Conservation (phyloP, 768 basidiomycete genomes). For the Pholiota molesta region DNA sequence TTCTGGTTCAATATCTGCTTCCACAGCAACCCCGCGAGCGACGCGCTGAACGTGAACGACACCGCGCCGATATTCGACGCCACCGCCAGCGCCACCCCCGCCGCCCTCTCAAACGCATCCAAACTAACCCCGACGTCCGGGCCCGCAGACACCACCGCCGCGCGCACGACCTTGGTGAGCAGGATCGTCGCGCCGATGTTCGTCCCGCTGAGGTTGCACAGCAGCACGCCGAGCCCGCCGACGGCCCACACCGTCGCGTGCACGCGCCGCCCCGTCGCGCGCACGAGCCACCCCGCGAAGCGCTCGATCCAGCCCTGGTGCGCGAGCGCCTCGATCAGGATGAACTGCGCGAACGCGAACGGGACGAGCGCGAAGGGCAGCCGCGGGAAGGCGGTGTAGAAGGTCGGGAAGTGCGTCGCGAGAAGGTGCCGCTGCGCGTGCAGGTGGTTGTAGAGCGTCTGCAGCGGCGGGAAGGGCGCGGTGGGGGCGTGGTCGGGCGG, state of each 20-base stretch:
- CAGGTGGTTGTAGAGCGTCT: background rate
- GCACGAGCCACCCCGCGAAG: conserved; percentile 70
- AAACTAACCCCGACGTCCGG: conserved; percentile 19
- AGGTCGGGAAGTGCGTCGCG: conserved; percentile 64
- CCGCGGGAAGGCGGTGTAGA: conserved; percentile 64
- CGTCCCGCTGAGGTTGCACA: conserved; percentile 86
- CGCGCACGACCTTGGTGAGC: conserved; percentile 75
- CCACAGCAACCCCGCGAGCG: conserved; percentile 90
- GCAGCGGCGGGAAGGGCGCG: background rate
- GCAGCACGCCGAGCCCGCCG: conserved; percentile 69
- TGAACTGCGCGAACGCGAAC: conserved; percentile 94
- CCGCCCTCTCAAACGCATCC: conserved; percentile 42
- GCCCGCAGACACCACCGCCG: conserved; percentile 34
- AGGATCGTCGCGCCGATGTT: conserved; percentile 94
- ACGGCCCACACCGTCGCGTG: conserved; percentile 64
- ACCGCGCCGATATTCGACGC: conserved; percentile 92
- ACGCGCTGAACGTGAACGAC: conserved; percentile 85
- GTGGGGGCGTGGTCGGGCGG: background rate
- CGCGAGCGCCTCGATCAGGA: conserved; percentile 84
- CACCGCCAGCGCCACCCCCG: conserved; percentile 77
- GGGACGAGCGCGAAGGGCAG: conserved; percentile 84
- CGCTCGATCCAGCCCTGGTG: conserved; percentile 87
- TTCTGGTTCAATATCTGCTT: conserved; percentile 72
- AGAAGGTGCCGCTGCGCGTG: conserved; percentile 13
- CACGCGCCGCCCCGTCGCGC: conserved; percentile 43